Base-by-base conservation (phyloP, 2,329 filamentous ascomycete species). In the Colletotrichum cereale region DNA sequence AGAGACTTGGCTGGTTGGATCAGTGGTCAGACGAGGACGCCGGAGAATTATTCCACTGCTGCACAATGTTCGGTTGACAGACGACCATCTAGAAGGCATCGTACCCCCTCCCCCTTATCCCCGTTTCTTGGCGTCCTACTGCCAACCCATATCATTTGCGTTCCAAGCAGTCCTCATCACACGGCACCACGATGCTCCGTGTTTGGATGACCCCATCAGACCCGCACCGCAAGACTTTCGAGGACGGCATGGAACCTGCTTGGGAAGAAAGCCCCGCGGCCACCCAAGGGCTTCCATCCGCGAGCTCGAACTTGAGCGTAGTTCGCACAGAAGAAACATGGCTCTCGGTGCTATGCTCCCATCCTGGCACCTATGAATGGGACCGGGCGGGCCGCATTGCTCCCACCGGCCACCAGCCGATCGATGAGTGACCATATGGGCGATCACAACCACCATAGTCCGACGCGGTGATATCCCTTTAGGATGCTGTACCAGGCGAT, bases 401-500 rank as follows among this genome's bases (percentile, higher is more conserved):
- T 50, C 14, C 24, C 47, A 29, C 47, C 24, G 47, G 11, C n/a
- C n/a, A 26, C 47, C 34, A 26, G 18, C 57, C 11, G 29, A 53
- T 26, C 50, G 14, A 34, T 29, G 44, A 44, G 56, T 14, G 16
- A 44, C n/a, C 44, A 29, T 31, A 42, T 50, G 53, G 53, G 44
- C 36, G 53, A 66, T 66, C 44, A 40, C n/a, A 47, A 47, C 44
- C 21, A 26, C 5, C 18, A 44, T 69, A 62, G 58, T 58, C 61
- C 56, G 40, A 65, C 42, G 36, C 52, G 53, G 57, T 64, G 52
- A 53, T 66, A 61, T 50, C 14, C 66, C 36, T 26, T 14, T 44
- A 24, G 21, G 26, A 65, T 53, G 57, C 53, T 38, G 52, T 65
- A 60, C 53, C 52, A 42, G 61, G 47, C 42, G 66, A 66, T 53